Evolutionary conservation across 176 grass and related monocot species (phyloP), one percentile per base, ranked within the genome.

Genomic region (Cenchrus americanus): DNA sequence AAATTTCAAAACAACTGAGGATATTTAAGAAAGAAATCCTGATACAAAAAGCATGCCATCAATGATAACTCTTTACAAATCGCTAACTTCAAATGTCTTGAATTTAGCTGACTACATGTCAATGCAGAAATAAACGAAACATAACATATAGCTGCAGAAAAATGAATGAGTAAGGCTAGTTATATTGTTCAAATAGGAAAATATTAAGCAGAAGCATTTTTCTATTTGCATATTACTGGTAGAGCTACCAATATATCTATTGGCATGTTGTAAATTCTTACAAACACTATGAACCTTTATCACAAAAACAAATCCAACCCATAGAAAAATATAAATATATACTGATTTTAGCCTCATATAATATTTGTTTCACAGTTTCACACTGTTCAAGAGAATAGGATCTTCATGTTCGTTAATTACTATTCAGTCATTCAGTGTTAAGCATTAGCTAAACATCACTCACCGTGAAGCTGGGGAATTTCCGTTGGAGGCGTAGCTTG

Each of bases 401-500:
- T 19, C 5, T 66, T 62, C 17, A 70, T 51, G 34, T 1, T 69
- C 30, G 4, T n/a, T 74, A 55, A 63, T 12, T n/a, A 77, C 13
- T 87, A 66, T 34, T 10, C 30, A 70, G 5, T 43, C 85, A 66
- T 34, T 10, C 30, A 70, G 5, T 43, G 63, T 3, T 66, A 58
- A 73, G 10, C 14, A 69, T 51, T 62, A 60, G 80, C 0, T 66
- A 15, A 64, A 68, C 14, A 73, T 17, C 22, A 88, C 88, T 94
- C 84, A 95, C 96, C 75, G 82, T 98, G 57, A 98, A 98, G 62
- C 72, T 84, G 6, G 91, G 88, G 59, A 95, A 90, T 85, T 77
- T 95, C 53, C 93, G 88, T 51, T 87, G 89, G 77, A 98, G 93
- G 14, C 86, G 77, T 79, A 98, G 78, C 80, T 95, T 98, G 85